Evolutionary conservation across 2,329 filamentous ascomycete genomes (phyloP).

Genomic region (Dothistroma pini): DNA sequence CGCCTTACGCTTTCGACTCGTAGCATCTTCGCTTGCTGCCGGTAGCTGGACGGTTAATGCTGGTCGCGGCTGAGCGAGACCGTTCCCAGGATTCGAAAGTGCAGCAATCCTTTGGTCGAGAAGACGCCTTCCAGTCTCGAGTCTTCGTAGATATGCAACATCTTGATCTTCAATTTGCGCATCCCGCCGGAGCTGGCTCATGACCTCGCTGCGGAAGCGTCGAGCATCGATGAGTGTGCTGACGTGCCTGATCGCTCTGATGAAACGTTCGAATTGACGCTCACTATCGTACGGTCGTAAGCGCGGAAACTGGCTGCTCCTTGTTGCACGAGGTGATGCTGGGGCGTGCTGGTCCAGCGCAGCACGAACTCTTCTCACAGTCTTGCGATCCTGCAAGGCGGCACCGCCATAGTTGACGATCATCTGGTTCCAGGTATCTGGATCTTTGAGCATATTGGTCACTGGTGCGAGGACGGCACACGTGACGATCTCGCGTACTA

Average conservation of each 20-base stretch:
- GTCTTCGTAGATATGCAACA: slow-evolving; percentile 76
- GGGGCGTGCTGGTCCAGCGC: slow-evolving; percentile 92
- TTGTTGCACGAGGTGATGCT: slow-evolving; percentile 50
- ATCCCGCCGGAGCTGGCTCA: slow-evolving; percentile 87
- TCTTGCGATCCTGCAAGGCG: slow-evolving; percentile 91
- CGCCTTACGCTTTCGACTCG: slow-evolving; percentile 69
- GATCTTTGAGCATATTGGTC: slow-evolving; percentile 76
- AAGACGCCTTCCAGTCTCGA: slow-evolving; percentile 88
- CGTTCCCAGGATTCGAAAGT: slow-evolving; percentile 60
- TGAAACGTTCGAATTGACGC: slow-evolving; percentile 89
- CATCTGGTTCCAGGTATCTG: slow-evolving; percentile 95
- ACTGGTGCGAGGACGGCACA: slow-evolving; percentile 86
- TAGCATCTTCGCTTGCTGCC: slow-evolving; percentile 30
- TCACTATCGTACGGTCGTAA: slow-evolving; percentile 81
- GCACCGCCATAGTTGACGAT: slow-evolving; percentile 74
- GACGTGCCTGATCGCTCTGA: slow-evolving; percentile 81
- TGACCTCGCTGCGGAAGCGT: slow-evolving; percentile 84
- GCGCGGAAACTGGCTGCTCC: slow-evolving; percentile 65
- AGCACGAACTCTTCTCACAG: slow-evolving; percentile 83
- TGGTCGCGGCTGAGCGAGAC: slow-evolving; percentile 35
- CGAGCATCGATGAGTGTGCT: slow-evolving; percentile 91
- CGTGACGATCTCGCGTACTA: slow-evolving; percentile 86
- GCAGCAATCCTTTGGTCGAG: slow-evolving; percentile 85
- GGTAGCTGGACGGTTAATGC: slow-evolving; percentile 40
- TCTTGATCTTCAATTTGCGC: slow-evolving; percentile 74